Conservation (phyloP, 2,329 filamentous ascomycete species). For the Aspergillus sp. region DNA sequence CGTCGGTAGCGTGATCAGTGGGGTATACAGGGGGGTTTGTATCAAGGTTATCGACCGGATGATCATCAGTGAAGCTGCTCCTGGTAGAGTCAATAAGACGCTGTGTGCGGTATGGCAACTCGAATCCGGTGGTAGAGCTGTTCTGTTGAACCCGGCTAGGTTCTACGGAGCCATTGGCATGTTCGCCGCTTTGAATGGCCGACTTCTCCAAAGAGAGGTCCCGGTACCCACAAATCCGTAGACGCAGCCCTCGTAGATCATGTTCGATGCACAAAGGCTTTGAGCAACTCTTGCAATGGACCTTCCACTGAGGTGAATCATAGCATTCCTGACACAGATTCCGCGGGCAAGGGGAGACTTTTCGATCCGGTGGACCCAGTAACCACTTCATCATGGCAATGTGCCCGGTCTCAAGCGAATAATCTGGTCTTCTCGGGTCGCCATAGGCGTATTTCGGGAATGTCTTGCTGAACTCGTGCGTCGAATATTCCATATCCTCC, state of each 20-base stretch:
- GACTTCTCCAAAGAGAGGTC: slow-evolving; percentile 46
- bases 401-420: slow-evolving; percentile 32
- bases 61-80: slow-evolving; percentile 30
- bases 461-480: slow-evolving; percentile 34
- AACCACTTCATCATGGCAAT: slow-evolving; percentile 40
- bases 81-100: slow-evolving; percentile 22
- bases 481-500: slow-evolving; percentile 47
- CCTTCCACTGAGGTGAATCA: slow-evolving; percentile 50
- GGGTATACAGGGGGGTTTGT: slow-evolving; percentile 14
- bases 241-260: slow-evolving; percentile 48
- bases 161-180: slow-evolving; percentile 5
- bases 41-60: slow-evolving; percentile 20
- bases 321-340: slow-evolving; percentile 52
- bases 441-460: slow-evolving; percentile 35
- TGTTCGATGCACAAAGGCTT: slow-evolving; percentile 53
- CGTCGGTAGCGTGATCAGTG: slow-evolving; percentile 13
- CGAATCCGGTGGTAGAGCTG: slow-evolving; percentile 15
- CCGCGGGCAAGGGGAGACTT: slow-evolving; percentile 44
- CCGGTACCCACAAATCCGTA: slow-evolving; percentile 50
- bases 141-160: slow-evolving; percentile 7
- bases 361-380: slow-evolving; percentile 40
- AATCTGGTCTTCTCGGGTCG: slow-evolving; percentile 31
- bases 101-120: slow-evolving; percentile 24
- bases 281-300: slow-evolving; percentile 51
- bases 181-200: slow-evolving; percentile 26